Evolutionary conservation across 495 filamentous ascomycete species (phyloP).

Genomic region (Antarctomyces pellizariae): DNA sequence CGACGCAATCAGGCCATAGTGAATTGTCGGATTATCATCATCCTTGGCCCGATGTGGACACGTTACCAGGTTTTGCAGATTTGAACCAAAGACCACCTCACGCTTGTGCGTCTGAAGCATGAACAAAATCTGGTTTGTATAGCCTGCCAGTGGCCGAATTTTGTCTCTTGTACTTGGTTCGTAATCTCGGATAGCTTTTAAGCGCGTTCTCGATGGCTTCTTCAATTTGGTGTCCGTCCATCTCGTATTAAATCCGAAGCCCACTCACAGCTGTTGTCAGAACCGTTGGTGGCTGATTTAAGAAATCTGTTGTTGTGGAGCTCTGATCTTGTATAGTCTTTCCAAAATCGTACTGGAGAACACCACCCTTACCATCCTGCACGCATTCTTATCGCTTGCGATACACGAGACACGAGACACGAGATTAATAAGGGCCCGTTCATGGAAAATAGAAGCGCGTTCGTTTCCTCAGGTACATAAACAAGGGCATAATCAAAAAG

Average conservation of each 20-base stretch:
- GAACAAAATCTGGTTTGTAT: constrained; percentile 12
- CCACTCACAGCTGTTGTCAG: constrained; percentile 6
- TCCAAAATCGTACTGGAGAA: constrained; percentile 20
- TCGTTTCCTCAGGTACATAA: too few species aligned
- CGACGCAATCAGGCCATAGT: constrained; percentile 14
- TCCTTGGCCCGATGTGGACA: constrained; percentile 10
- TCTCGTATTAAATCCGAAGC: constrained; percentile 7
- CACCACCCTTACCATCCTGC: constrained; percentile 12
- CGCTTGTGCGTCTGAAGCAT: constrained; percentile 10
- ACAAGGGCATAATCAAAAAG: too few species aligned
- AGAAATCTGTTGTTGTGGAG: constrained; percentile 12
- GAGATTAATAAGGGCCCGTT: too few species aligned
- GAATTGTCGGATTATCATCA: constrained; percentile 14
- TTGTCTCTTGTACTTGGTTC: constrained; percentile 13
- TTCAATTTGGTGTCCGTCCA: too few species aligned
- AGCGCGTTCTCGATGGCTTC: too few species aligned
- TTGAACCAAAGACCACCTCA: constrained; percentile 9
- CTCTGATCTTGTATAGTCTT: constrained; percentile 12
- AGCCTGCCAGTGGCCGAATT: constrained; percentile 14
- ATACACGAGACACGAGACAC: too few species aligned
- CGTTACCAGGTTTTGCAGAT: constrained; percentile 10
- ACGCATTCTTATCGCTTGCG: too few species aligned
- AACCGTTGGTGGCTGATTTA: constrained; percentile 14
- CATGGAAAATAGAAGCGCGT: too few species aligned
- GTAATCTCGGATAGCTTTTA: too few species aligned